A percentile compares a stretch with the other conserved stretches of the same genome.
Conservation (phyloP, 2,329 filamentous ascomycete species). For the Pseudohalonectria lignicola region DNA sequence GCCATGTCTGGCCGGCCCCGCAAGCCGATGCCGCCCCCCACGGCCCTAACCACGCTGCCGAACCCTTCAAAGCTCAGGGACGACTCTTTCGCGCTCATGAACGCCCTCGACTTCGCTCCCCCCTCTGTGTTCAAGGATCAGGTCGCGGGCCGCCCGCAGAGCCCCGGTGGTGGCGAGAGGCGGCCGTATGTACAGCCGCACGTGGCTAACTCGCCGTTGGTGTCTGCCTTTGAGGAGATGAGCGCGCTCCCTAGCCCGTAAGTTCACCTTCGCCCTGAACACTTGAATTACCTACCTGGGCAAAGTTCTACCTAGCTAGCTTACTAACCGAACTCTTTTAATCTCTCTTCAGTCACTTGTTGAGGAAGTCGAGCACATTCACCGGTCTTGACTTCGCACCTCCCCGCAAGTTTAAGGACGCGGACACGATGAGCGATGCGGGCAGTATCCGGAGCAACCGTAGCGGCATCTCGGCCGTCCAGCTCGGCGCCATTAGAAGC, state of each 20-base stretch:
- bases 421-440: conserved; percentile 50
- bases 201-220: conserved; percentile 66
- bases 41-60: conserved; percentile 63
- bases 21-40: conserved; percentile 57
- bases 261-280: conserved; percentile 39
- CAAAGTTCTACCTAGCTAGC: too few relatives aligned
- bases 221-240: conserved; percentile 79
- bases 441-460: conserved; percentile 63
- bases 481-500: conserved; percentile 61
- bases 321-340: not conserved
- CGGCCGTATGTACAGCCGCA: conserved; percentile 66
- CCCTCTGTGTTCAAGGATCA: conserved; percentile 56
- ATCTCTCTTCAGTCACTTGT: conserved; percentile 43
- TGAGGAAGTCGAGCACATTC: conserved; percentile 70
- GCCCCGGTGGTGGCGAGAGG: conserved; percentile 46
- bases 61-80: conserved; percentile 79
- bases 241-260: conserved; percentile 80
- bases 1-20: conserved; percentile 33
- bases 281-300: too few relatives aligned
- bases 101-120: conserved; percentile 77
- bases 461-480: conserved; percentile 62
- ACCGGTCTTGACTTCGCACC: conserved; percentile 74
- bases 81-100: conserved; percentile 60
- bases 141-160: conserved; percentile 56
- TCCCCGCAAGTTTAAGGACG: conserved; percentile 60